Evolutionary conservation across 2,329 filamentous ascomycete species (phyloP), one percentile per base, ranked within the genome.

Genomic region (Colletotrichum shisoi): DNA sequence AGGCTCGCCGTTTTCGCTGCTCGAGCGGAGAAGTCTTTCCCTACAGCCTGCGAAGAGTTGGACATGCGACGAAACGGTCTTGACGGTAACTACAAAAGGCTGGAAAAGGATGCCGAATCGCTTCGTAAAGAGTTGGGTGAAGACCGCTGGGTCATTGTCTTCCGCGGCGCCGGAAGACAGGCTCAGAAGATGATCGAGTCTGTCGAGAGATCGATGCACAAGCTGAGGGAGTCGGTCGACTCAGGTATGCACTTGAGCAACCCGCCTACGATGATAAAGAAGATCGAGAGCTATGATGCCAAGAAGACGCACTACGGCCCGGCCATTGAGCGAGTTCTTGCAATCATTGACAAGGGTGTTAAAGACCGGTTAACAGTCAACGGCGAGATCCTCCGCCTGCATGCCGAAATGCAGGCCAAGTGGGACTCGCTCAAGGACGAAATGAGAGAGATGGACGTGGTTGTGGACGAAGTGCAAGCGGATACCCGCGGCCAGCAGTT

Each of bases 121-220:
- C 79, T 99, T 53, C 87, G 94, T 70, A 91, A 93, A 75, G 95
- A 99, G 76, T 83, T 99, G 4, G 93, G 93, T 34, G 95, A 99
- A 76, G 95, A 99, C 75, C 89, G 93, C 63, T 99, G 95, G 95
- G 89, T 99, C 49, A 85, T 96, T 60, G 94, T 98, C 42, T 99
- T 99, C 81, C 88, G 94, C 63, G 94, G 95, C 71, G 95, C 95
- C 17, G 94, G 93, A 15, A 86, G 91, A 64, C 93, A 97, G 78
- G 94, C 95, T 4, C 88, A 95, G 72, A 97, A 97, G 81, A 97
- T 99, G 93, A 94, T 93, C 75, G 93, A 97, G 72, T 97, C 94
- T 3, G 92, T 98, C 24, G 92, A 96, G 75, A 87, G 94, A 70
- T 97, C 93, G 75, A 87, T 96, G 66, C 79, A 83, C 53, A 96